Evolutionary conservation across 75 land plant species (phyloP), one percentile per base, ranked within the genome.

Genomic region (Larix kaempferi): DNA sequence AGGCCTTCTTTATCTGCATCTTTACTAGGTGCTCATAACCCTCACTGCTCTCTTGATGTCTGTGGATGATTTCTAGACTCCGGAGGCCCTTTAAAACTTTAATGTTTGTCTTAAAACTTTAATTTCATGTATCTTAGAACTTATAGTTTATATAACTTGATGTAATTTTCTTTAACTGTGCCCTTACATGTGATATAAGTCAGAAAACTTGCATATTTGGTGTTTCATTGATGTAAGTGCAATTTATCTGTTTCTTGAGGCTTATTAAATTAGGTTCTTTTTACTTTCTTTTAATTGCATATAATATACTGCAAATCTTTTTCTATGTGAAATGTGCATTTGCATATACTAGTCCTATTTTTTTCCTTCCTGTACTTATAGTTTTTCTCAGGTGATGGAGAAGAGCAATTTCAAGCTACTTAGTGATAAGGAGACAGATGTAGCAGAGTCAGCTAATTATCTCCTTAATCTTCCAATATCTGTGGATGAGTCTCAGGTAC

Each of bases 391-490:
- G 99, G 84, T 96, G 37, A 92, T 96, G 99, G 91, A 89, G 13
- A 96, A 91, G 79, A 96, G 99, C 81, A 96, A 96, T 74, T 96
- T 95, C 84, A 92, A 96, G 78, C 78, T 94, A 78, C 72, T 91
- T 33, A 89, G 78, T 25, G 89, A 96, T 56, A 89, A 91, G 5
- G 99, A 96, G 82, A 79, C 89, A 73, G 93, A 86, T 5, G 71
- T 92, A 83, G 99, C 99, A 76, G 89, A 60, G 8, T 86, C 89
- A 37, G 99, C 93, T 71, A 93, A 96, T 78, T 96, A 96, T 83
- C 98, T 96, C 58, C 78, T 96, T 67, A 92, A 96, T 83, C 91
- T 96, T 80, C 99, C 99, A 27, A 96, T 96, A 72, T 84, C 84
- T 7, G 99, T 96, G 27, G 95, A 96, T 80, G 89, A 89, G 75